Evolutionary conservation across 164 flowering plant genomes (phyloP), one percentile per base, ranked within the genome.

Genomic region (Cinnamomum chago): DNA sequence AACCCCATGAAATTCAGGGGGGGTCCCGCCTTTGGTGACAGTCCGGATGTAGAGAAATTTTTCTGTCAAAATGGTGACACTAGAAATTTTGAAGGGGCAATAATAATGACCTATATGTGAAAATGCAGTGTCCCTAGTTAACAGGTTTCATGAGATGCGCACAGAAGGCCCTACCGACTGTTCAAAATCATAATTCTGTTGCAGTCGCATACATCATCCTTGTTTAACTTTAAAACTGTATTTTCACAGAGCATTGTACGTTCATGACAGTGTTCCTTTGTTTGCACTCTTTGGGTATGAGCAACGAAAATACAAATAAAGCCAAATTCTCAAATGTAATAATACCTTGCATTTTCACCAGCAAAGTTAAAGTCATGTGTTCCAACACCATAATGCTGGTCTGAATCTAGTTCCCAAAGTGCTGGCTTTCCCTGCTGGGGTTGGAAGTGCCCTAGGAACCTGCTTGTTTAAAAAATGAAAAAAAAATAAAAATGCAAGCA

Each of bases 381-480:
- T 58, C 94, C 89, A 75, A 85, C 81, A 79, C 79, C 78, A 80
- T 83, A 83, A 74, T 92, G 91, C 72, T 89, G 93, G 80, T 89
- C 97, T 2, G 97, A 90, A 72, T 86, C 89, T 76, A 95, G 84
- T 70, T 95, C 98, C 98, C 97, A 93, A 12, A 93, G 83, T 20
- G 90, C 90, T 58, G 97, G 98, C 79, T 85, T 88, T 68, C 88
- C 97, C 75, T 73, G 84, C 78, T 88, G 91, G 60, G 99, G 99
- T 79, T 88, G 95, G 77, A 88, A 89, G 81, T 96, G 84, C 5
- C 99, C 99, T 82, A 96, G 77, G 79, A 96, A 96, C 79, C 98
- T 93, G 93, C 79, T 72, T 76, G 50, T 24, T 65, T 25, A 65
- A 15, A 28, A 67, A 67, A 7, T 40, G 10, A 40, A 5, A 35